A percentile compares a stretch with the other conserved stretches of the same genome.
phyloP scores from a whole-genome alignment of 1,139 yeast species.

The Sugiyamaella novakii region DNA sequence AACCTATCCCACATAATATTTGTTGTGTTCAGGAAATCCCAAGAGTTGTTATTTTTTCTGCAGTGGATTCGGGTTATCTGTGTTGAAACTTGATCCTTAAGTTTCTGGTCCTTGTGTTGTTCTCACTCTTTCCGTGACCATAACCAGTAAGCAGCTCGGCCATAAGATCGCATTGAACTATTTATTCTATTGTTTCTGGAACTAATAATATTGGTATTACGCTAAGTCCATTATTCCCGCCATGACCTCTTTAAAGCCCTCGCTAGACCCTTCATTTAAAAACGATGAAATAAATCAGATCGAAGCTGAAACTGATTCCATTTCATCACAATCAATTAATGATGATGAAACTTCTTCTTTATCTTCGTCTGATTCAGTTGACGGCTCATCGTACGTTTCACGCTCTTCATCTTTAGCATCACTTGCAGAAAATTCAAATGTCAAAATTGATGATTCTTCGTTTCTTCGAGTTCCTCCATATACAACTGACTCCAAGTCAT shows the following conservation, averaged over 20 bases:
- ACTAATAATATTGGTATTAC: too few species aligned
- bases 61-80: too few species aligned
- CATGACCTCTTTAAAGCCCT: conserved; percentile 1
- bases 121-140: too few species aligned
- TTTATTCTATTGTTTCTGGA: too few species aligned
- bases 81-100: too few species aligned
- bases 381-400: conserved; percentile 4
- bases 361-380: conserved; percentile 7
- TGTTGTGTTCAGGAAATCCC: too few species aligned
- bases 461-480: neutral
- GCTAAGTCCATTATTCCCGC: too few species aligned
- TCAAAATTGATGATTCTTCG: conserved; percentile 1
- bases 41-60: too few species aligned
- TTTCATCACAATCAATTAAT: conserved; percentile 9
- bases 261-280: neutral
- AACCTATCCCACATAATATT: too few species aligned
- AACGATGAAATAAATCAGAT: neutral
- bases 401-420: conserved; percentile 14
- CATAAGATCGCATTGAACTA: too few species aligned
- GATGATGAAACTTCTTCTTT: conserved; percentile 9
- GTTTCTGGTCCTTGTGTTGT: too few species aligned
- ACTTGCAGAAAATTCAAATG: conserved; percentile 3
- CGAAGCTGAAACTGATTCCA: conserved; percentile 10
- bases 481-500: conserved; percentile 34
- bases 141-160: too few species aligned